Conservation (phyloP, 345 rosid species). For the Eucalyptus curtisii region DNA sequence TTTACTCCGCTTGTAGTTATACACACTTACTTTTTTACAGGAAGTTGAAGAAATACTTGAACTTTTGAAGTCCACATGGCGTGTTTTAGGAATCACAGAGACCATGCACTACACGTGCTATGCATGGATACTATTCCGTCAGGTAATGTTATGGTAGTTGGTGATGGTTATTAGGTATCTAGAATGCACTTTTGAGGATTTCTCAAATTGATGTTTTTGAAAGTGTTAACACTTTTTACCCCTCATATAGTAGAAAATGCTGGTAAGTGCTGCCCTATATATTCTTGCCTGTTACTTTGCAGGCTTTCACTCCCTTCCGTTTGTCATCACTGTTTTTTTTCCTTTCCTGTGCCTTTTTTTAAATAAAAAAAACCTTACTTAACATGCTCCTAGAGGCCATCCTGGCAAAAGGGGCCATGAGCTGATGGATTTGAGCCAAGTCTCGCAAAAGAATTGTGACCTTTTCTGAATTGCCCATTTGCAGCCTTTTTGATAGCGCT, state of each 20-base stretch:
- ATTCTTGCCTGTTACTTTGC: neutral
- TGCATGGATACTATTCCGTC: slow-evolving; percentile 83
- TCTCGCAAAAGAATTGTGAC: neutral
- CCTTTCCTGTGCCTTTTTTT: neutral
- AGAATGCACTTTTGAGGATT: neutral
- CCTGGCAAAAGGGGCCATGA: neutral
- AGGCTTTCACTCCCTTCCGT: neutral
- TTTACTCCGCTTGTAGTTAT: neutral
- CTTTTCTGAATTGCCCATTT: neutral
- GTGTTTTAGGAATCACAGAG: slow-evolving; percentile 90
- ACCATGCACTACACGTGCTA: slow-evolving; percentile 93
- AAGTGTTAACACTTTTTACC: neutral
- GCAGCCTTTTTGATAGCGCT: neutral
- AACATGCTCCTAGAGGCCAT: neutral
- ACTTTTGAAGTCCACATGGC: slow-evolving; percentile 95
- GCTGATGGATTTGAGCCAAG: neutral
- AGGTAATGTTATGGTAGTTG: slow-evolving; percentile 37
- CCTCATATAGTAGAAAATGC: neutral
- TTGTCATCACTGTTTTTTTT: neutral
- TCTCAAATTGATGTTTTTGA: neutral
- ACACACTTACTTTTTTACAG: slow-evolving; percentile 11
- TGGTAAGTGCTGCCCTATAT: neutral
- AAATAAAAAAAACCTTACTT: neutral
- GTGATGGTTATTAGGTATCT: neutral
- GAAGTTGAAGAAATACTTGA: slow-evolving; percentile 98